Percentiles rank a stretch among this genome's conserved stretches.
Evolutionary conservation across 306 rosid genomes (phyloP).

Genomic region (Quercus bicolor): DNA sequence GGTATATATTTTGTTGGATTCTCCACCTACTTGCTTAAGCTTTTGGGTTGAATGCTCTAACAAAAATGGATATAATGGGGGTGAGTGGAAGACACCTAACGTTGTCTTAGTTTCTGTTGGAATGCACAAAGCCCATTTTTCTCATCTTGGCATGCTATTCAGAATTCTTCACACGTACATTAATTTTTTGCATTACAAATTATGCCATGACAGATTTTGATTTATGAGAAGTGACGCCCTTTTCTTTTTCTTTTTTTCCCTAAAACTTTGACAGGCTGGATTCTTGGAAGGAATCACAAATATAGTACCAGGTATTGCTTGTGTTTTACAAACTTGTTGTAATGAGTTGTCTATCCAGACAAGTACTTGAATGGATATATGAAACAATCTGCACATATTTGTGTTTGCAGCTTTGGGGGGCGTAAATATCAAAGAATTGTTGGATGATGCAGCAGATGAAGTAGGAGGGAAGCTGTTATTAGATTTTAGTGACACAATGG

Average conservation of each 20-base stretch:
- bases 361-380: conserved; percentile 13
- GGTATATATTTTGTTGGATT: background rate
- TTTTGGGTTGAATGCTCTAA: too few species aligned
- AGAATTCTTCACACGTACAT: background rate
- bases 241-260: conserved; percentile 9
- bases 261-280: conserved; percentile 69
- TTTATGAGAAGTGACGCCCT: background rate
- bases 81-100: background rate
- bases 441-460: conserved; percentile 76
- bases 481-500: conserved; percentile 74
- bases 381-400: conserved; percentile 6
- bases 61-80: too few species aligned
- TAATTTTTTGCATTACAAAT: background rate
- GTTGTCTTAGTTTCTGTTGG: background rate
- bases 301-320: conserved; percentile 81
- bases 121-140: background rate
- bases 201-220: background rate
- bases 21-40: background rate
- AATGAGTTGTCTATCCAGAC: background rate
- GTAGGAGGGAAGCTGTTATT: conserved; percentile 72
- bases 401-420: conserved; percentile 72
- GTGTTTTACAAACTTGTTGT: background rate
- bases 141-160: background rate
- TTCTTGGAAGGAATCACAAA: conserved; percentile 86
- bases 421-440: conserved; percentile 69